Base-by-base conservation (phyloP, 306 rosid species). In the Fagus crenata region DNA sequence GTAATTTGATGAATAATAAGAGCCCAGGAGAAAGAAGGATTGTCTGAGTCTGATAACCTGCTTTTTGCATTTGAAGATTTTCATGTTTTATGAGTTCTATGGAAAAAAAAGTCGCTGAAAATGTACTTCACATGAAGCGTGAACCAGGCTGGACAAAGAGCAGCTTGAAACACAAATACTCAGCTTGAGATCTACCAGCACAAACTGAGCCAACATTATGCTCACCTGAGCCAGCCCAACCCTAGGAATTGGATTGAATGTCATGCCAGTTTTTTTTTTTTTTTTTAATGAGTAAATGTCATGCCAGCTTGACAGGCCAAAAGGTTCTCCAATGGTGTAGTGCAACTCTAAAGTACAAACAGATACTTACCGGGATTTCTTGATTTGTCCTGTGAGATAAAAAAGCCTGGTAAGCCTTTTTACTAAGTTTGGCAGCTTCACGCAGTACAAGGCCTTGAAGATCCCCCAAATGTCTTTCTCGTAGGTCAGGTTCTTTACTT, bases 381-480 rank as follows among this genome's bases (percentile, higher is more conserved):
- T 86, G 80, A 72, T 86, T 85, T 60, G 85, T 76, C 1, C 81
- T 84, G 68, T 65, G 89, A 72, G 97, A 89, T 35, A 64, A 4
- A 37, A 89, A 81, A 63, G 97, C 96, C 80, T 78, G 69, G 77
- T 73, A 71, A 58, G 97, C 92, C n/a, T 74, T 37, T 36, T 93
- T 89, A 74, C 77, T 78, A 56, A 77, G 49, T 83, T 72, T 81
- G 67, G 85, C 85, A 8, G 87, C 79, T 72, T 90, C 97, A 15
- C 71, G 83, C 37, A 39, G 59, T 71, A 81, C 79, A 68, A 81
- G 78, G 72, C 97, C 97, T 84, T 95, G 98, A 81, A 95, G 95
- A 75, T 89, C 91, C 77, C 97, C 98, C 22, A 90, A 82, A 82
- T 95, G 81, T 82, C 98, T 86, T 81, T 95, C 96, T 70, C 97